Evolutionary conservation across 768 basidiomycete genomes (phyloP), one percentile per base, ranked within the genome.

Genomic region (Mycena floridula): DNA sequence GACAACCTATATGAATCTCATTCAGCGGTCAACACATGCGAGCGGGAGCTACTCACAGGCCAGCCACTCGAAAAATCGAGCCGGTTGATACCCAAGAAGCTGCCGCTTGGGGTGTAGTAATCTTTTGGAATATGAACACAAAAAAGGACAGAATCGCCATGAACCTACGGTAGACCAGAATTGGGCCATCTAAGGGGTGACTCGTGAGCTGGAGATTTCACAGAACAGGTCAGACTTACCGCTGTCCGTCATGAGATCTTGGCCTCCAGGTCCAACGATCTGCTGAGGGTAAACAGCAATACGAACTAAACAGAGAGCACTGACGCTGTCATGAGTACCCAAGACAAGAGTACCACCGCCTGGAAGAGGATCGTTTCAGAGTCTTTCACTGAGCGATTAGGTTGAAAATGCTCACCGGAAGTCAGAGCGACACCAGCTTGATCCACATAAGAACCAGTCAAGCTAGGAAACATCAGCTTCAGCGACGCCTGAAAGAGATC

Each of bases 321-420:
- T 26, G 55, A 74, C 74, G 25, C 51, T 59, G 32, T 64, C 74
- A 47, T 76, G 73, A 32, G 61, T 62, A 7, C 55, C 65, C 8
- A 77, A 61, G 21, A 78, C 70, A 30, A 75, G 64, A 22, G 76
- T 76, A 26, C 79, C 77, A 37, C 78, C 76, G 37, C 77, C 78
- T 8, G 60, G 51, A 18, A 35, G 32, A 35, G n/a, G n/a, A n/a
- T n/a, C n/a, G n/a, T n/a, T n/a, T n/a, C n/a, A n/a, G n/a, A n/a
- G n/a, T n/a, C n/a, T n/a, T n/a, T n/a, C n/a, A n/a, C n/a, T n/a
- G n/a, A n/a, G n/a, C n/a, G n/a, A n/a, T n/a, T n/a, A n/a, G n/a
- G n/a, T n/a, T n/a, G n/a, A n/a, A n/a, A n/a, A n/a, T n/a, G n/a
- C n/a, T n/a, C n/a, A n/a, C n/a, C n/a, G 11, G 28, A 32, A 18